phyloP scores from a whole-genome alignment of 257 asterid genomes.

The Fraxinus cuspidata region DNA sequence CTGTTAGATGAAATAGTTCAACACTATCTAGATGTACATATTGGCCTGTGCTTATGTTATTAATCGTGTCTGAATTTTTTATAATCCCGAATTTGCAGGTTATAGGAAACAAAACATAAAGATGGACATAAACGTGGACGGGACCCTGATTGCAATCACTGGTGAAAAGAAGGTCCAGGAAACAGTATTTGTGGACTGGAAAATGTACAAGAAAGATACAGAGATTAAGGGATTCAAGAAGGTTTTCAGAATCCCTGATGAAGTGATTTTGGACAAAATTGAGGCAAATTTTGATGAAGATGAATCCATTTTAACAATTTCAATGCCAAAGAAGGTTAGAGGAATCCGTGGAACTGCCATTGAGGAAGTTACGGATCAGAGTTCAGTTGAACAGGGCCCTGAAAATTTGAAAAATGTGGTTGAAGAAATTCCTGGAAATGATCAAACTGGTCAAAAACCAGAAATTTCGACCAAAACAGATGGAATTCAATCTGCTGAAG shows the following conservation, averaged over 20 bases:
- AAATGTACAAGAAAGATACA: constrained; percentile 48
- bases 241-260: constrained; percentile 73
- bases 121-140: constrained; percentile 79
- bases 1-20: too few species aligned
- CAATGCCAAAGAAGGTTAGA: constrained; percentile 70
- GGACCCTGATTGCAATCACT: constrained; percentile 50
- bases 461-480: neutral
- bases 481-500: neutral
- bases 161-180: constrained; percentile 65
- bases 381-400: constrained; percentile 34
- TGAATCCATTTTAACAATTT: constrained; percentile 52
- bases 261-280: constrained; percentile 68
- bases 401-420: constrained; percentile 43
- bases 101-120: constrained; percentile 50
- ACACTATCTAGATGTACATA: neutral
- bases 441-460: constrained; percentile 8
- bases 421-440: constrained; percentile 23
- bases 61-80: neutral
- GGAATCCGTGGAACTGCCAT: constrained; percentile 56
- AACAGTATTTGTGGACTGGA: constrained; percentile 61
- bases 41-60: neutral
- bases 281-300: constrained; percentile 58
- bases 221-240: constrained; percentile 62
- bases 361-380: constrained; percentile 61
- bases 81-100: constrained; percentile 40